Evolutionary conservation across 169 alveolate genomes (phyloP), one percentile per base, ranked within the genome.

Genomic region (Plasmodium vivax): DNA sequence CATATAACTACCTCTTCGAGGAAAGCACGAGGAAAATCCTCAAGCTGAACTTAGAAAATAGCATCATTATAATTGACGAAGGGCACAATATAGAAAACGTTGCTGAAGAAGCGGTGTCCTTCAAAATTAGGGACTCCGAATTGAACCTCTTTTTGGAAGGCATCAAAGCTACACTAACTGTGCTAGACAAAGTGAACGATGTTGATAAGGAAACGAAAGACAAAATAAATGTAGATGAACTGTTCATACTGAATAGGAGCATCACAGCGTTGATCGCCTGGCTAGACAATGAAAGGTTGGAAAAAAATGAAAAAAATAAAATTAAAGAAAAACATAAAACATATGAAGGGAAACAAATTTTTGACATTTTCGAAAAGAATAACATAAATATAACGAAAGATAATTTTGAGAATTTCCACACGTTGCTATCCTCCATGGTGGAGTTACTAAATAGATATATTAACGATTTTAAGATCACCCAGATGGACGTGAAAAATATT

Each of bases 51-150:
- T 85, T 98, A 47, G 92, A 96, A 32, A 96, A 98, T 88, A 80
- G 98, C 10, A 95, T 98, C 23, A 88, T 98, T 27, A 97, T 98
- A 51, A 98, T 98, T 56, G 99, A 98, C 94, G 99, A 98, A 93
- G 99, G 99, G 14, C 99, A 98, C 92, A 98, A 98, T 95, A 96
- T 98, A 14, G 99, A 97, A 74, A 85, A 93, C 16, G 97, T 97
- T 27, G 98, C 99, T 7, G 99, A 98, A 88, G 97, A 93, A 23
- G 99, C 98, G 2, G 97, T 96, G 32, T 96, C 98, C 0, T 98
- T 96, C 82, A 90, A 85, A 68, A 58, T 96, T 36, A 93, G 92
- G 85, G 97, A 95, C 79, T 74, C 96, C 10, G 96, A 96, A 73
- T 84, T 96, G 56, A 95, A 94, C 43, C 87, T 96, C 47, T 96